These are phyloP conservation scores for Anthracocystis walkeri DNA, from an alignment of 1,284 basidiomycete genomes.

Conservation along the genomic window DNA sequence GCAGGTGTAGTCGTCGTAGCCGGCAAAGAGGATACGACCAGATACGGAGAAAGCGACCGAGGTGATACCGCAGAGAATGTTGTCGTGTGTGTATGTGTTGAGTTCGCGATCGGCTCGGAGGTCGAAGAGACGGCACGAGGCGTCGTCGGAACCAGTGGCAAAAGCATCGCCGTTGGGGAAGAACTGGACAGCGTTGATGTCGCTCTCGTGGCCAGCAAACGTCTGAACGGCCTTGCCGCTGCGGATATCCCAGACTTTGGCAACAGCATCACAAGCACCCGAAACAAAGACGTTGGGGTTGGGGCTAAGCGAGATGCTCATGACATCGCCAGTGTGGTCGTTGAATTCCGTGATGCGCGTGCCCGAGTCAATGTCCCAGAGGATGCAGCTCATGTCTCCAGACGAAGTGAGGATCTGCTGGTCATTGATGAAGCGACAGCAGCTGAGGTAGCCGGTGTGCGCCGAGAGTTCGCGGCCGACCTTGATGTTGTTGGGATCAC, in stretches of 20 bases:
- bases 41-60: conserved; percentile 98
- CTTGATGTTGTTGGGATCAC: conserved; percentile 71
- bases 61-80: conserved; percentile 97
- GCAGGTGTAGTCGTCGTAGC: conserved; percentile 99
- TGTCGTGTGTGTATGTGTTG: conserved; percentile 96
- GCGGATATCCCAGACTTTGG: conserved; percentile 98
- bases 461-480: conserved; percentile 87
- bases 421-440: conserved; percentile 98
- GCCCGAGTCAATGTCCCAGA: conserved; percentile 98
- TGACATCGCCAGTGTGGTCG: conserved; percentile 98
- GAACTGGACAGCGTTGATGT: conserved; percentile 99
- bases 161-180: conserved; percentile 99
- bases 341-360: conserved; percentile 95
- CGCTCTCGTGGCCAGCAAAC: conserved; percentile 97
- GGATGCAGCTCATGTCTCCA: conserved; percentile 99
- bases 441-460: conserved; percentile 95
- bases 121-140: conserved; percentile 96
- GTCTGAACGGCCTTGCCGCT: conserved; percentile 97
- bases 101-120: conserved; percentile 96
- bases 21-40: conserved; percentile 95
- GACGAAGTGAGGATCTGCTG: conserved; percentile 96
- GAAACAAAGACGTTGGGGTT: conserved; percentile 97
- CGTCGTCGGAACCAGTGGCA: conserved; percentile 98
- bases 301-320: conserved; percentile 89
- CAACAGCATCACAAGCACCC: conserved; percentile 96